Evolutionary conservation across 83 land plant species (phyloP), one percentile per base, ranked within the genome.

Genomic region (Diphasiastrum complanatum): DNA sequence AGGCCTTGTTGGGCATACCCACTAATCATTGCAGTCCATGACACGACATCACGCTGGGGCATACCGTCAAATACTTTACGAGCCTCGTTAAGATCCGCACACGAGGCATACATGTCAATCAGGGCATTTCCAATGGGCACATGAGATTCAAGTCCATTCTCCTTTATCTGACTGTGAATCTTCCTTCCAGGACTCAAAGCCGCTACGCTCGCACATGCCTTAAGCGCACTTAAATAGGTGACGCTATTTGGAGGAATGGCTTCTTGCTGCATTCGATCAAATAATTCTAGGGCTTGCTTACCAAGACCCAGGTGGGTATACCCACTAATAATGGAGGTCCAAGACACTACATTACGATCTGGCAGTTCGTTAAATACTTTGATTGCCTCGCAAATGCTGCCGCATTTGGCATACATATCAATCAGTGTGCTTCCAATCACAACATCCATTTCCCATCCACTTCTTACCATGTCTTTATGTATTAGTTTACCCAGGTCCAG

Each of bases 351-450:
- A 45, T 76, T 76, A 63, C 38, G 60, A 83, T 49, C 69, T 40
- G 80, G 75, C 26, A 75, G 69, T 51, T 30, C 20, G 4, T 77
- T 78, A 58, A 79, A 83, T 64, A 83, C 20, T 48, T 60, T 43
- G 31, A 19, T 63, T 27, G 77, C 78, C 64, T 80, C 56, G 6
- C 72, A 48, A 2, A 75, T 12, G 24, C 63, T 45, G 1, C 84
- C 79, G 64, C 65, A 72, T 20, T 69, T 72, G 0, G 79, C 45
- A 33, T 83, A 83, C 33, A 80, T 79, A 22, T 59, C 71, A 35
- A 83, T 59, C 20, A 80, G 79, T 1, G 81, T 79, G 75, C 69
- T 83, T 6, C 45, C 70, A 8, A 83, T 75, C 59, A 67, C 67
- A 61, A 78, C 40, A 55, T 80, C 60, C 16, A 34, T 6, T 32